Evolutionary conservation across 2,329 filamentous ascomycete genomes (phyloP).

Genomic region (Myriosclerotinia duriaeana): DNA sequence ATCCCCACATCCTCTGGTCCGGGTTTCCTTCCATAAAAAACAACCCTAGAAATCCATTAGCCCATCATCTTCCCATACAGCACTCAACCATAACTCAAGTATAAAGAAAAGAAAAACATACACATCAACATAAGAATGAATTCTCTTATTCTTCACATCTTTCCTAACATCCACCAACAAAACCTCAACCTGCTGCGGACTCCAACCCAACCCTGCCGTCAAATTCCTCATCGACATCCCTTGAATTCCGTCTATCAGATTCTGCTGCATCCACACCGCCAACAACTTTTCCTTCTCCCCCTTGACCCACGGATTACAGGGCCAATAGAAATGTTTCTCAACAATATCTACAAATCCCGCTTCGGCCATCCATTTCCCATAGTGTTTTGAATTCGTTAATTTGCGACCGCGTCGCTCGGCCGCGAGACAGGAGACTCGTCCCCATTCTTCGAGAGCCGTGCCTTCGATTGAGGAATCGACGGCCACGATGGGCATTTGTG

Average conservation of each 20-base stretch:
- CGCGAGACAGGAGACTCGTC: slow-evolving; percentile 5
- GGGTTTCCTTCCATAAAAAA: slow-evolving; percentile 20
- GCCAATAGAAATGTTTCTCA: slow-evolving; percentile 51
- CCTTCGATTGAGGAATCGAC: slow-evolving; percentile 10
- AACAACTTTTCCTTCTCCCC: slow-evolving; percentile 53
- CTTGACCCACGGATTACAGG: slow-evolving; percentile 53
- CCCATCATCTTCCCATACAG: no score
- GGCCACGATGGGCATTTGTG: slow-evolving; percentile 7
- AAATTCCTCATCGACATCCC: slow-evolving; percentile 41
- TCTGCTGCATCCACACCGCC: slow-evolving; percentile 40
- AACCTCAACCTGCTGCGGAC: slow-evolving; percentile 42
- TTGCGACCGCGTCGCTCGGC: slow-evolving; percentile 17
- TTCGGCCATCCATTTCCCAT: slow-evolving; percentile 45
- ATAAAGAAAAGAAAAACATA: slow-evolving; percentile 26
- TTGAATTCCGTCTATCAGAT: slow-evolving; percentile 31
- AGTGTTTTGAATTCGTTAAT: slow-evolving; percentile 37
- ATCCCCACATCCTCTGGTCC: background rate
- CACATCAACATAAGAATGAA: slow-evolving; percentile 43
- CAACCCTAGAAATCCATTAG: background rate
- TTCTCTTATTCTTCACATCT: slow-evolving; percentile 42
- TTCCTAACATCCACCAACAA: slow-evolving; percentile 43
- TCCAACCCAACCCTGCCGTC: slow-evolving; percentile 44
- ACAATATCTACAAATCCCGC: slow-evolving; percentile 55
- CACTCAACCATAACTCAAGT: background rate
- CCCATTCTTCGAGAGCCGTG: slow-evolving; percentile 22